These are phyloP conservation scores for Geotrichum australiense DNA, from an alignment of 1,139 yeast genomes.

Conservation along the genomic window DNA sequence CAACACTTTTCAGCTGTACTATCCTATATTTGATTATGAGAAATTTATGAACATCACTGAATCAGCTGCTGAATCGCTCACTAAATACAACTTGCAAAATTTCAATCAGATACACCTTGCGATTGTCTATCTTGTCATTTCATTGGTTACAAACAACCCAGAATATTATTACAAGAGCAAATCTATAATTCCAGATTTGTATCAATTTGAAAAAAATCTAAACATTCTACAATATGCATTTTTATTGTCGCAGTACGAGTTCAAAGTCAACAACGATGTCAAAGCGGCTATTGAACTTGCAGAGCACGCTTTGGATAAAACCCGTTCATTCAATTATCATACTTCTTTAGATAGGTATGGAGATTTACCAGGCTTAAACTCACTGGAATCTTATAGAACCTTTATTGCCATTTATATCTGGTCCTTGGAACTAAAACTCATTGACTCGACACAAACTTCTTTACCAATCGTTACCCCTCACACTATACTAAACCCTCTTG, in stretches of 20 bases:
- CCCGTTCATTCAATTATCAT: slow-evolving; percentile 4
- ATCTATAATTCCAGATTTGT: slow-evolving; percentile 8
- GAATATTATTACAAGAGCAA: slow-evolving; percentile 7
- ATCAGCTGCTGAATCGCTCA: slow-evolving; percentile 22
- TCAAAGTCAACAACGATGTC: slow-evolving; percentile 1
- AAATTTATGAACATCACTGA: slow-evolving; percentile 23
- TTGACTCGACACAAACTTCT: not conserved
- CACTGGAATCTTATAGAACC: slow-evolving; percentile 12
- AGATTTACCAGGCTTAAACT: slow-evolving; percentile 8
- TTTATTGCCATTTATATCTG: slow-evolving; percentile 9
- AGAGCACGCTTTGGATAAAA: not conserved
- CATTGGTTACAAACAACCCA: slow-evolving; percentile 19
- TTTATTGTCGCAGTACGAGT: slow-evolving; percentile 1
- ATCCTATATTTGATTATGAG: slow-evolving; percentile 24
- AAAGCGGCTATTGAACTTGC: slow-evolving; percentile 4
- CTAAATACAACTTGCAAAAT: slow-evolving; percentile 18
- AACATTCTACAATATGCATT: slow-evolving; percentile 8
- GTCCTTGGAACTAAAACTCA: slow-evolving; percentile 2
- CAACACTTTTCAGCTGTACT: slow-evolving; percentile 19
- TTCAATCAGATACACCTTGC: slow-evolving; percentile 21
- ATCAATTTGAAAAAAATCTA: slow-evolving; percentile 9
- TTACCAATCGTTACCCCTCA: not conserved
- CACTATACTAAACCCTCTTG: not conserved
- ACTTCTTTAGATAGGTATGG: slow-evolving; percentile 7
- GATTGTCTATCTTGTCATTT: slow-evolving; percentile 22